phyloP scores from a whole-genome alignment of 2,329 filamentous ascomycete species.

The Polytolypa hystricis region DNA sequence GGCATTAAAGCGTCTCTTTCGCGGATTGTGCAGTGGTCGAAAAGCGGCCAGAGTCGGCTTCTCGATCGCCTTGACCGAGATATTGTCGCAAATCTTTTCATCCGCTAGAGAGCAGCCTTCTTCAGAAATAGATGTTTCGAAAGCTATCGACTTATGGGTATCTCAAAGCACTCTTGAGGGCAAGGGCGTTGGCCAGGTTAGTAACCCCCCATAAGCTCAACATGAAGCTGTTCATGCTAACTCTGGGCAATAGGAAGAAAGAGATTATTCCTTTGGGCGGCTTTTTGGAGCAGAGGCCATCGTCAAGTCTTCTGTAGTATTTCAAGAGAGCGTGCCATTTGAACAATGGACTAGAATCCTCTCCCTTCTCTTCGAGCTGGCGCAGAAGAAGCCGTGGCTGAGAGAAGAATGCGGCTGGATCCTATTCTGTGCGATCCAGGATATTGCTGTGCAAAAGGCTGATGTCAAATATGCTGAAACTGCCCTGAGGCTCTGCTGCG shows the following conservation, averaged over 20 bases:
- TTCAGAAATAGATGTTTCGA: conserved; percentile 27
- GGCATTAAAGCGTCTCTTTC: conserved; percentile 55
- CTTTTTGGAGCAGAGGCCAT: conserved; percentile 82
- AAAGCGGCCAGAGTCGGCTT: conserved; percentile 85
- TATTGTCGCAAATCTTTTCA: conserved; percentile 59
- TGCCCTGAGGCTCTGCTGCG: conserved; percentile 51
- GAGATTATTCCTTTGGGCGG: conserved; percentile 74
- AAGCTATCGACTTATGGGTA: conserved; percentile 42
- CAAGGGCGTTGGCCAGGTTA: conserved; percentile 44
- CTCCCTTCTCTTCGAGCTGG: conserved; percentile 60
- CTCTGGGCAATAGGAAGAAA: conserved; percentile 60
- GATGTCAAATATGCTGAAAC: conserved; percentile 43
- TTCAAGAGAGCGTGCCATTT: conserved; percentile 44
- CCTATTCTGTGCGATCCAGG: conserved; percentile 59
- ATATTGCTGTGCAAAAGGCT: conserved; percentile 32
- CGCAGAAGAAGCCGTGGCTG: conserved; percentile 77
- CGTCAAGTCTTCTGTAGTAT: conserved; percentile 64
- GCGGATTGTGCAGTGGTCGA: conserved; percentile 77
- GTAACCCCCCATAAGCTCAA: conserved; percentile 11
- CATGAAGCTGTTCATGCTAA: conserved; percentile 33
- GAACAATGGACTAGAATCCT: conserved; percentile 50
- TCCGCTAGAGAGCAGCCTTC: conserved; percentile 16
- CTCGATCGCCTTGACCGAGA: conserved; percentile 75
- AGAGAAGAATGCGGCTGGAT: conserved; percentile 79
- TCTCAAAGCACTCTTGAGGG: conserved; percentile 41